Conservation (phyloP, 768 basidiomycete genomes). For the Naganishia randhawae region DNA sequence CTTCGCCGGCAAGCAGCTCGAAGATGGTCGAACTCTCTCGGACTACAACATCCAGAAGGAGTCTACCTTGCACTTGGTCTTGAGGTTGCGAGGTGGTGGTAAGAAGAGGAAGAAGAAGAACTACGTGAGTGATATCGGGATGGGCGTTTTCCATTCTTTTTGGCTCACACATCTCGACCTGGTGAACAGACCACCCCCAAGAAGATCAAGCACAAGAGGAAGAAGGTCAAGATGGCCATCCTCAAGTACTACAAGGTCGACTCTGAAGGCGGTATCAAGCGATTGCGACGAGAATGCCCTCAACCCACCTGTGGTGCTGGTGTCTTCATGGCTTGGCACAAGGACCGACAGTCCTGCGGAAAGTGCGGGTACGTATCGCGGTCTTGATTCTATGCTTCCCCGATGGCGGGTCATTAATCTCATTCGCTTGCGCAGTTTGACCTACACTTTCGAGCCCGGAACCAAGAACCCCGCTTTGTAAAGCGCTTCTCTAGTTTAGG, state of each 20-base stretch:
- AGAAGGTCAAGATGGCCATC: conserved; percentile 99
- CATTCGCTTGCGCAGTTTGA: conserved; percentile 31
- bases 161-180: not conserved
- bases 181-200: conserved; percentile 72
- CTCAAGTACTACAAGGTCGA: conserved; percentile 99
- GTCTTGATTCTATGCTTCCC: not conserved
- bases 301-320: conserved; percentile 55
- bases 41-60: conserved; percentile 88
- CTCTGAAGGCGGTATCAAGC: conserved; percentile 99
- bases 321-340: conserved; percentile 88
- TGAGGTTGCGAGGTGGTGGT: conserved; percentile 96
- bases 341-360: conserved; percentile 96
- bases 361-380: conserved; percentile 45
- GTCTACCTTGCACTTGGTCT: conserved; percentile 94
- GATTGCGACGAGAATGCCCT: conserved; percentile 88
- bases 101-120: conserved; percentile 99
- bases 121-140: conserved; percentile 54
- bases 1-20: conserved; percentile 98
- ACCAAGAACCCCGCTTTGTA: conserved; percentile 45
- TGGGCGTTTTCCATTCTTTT: not conserved
- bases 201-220: conserved; percentile 99
- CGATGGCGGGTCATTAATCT: not conserved
- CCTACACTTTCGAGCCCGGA: conserved; percentile 51
- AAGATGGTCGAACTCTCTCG: conserved; percentile 83
- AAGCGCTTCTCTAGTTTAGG: not conserved